Evolutionary conservation across 2,329 filamentous ascomycete genomes (phyloP).

Genomic region (Cladosporium austrohemisphaericum): DNA sequence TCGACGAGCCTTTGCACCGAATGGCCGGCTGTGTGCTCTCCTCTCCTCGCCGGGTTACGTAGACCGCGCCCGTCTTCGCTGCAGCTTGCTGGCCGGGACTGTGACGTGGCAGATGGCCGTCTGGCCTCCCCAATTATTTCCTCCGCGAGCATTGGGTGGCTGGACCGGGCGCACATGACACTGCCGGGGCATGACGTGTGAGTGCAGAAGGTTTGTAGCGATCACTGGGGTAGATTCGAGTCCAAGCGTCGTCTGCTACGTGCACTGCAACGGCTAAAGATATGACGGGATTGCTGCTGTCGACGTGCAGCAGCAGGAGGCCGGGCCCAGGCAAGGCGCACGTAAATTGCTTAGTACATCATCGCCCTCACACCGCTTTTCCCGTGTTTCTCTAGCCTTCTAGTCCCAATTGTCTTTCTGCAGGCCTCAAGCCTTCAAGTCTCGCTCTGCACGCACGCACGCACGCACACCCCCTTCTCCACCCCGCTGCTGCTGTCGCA

Average conservation of each 20-base stretch:
- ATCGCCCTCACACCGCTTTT: slow-evolving; percentile 6
- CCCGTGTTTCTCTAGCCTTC: too few species aligned
- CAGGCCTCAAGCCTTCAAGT: too few species aligned
- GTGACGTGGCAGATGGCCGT: too few species aligned
- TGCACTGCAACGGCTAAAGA: slow-evolving; percentile 8
- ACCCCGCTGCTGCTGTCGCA: slow-evolving; percentile 3
- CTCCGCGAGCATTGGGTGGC: too few species aligned
- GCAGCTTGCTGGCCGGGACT: too few species aligned
- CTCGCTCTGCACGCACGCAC: background rate
- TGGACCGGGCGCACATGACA: too few species aligned
- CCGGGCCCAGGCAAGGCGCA: background rate
- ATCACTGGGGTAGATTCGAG: slow-evolving; percentile 13
- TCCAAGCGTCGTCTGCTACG: background rate
- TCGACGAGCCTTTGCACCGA: too few species aligned
- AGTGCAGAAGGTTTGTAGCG: slow-evolving; percentile 9
- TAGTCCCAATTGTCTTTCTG: too few species aligned
- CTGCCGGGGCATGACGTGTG: slow-evolving; percentile 9
- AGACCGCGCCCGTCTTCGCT: too few species aligned
- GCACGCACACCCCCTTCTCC: background rate
- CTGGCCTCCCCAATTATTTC: too few species aligned
- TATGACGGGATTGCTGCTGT: slow-evolving; percentile 7
- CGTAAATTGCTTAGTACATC: slow-evolving; percentile 3
- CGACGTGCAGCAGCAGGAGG: slow-evolving; percentile 6
- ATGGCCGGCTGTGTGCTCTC: too few species aligned
- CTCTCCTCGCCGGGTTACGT: too few species aligned